phyloP scores from a whole-genome alignment of 2,329 filamentous ascomycete genomes.

The Scytalidium sp. region DNA sequence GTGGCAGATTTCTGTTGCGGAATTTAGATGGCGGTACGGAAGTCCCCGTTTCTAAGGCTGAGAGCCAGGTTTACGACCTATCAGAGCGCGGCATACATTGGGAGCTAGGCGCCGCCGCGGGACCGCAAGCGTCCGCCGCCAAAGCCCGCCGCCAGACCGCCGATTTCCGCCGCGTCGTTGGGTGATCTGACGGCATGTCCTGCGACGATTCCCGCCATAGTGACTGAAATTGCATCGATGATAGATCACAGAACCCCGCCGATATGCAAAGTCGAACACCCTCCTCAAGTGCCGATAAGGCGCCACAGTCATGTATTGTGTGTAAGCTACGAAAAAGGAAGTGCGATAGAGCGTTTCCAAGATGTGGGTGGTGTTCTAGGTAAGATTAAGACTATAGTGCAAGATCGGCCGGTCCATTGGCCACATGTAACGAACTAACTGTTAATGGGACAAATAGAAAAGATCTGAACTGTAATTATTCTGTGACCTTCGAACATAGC shows the following conservation, averaged over 20 bases:
- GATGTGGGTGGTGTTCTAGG: conserved; percentile 3
- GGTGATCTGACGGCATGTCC: not conserved
- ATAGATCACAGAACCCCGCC: not conserved
- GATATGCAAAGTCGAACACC: not conserved
- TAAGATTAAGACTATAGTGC: not conserved
- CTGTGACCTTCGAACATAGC: not conserved
- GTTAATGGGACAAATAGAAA: not conserved
- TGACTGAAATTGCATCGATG: no score
- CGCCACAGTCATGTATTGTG: conserved; percentile 2
- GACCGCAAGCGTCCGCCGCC: not conserved
- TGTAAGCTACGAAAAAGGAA: conserved; percentile 7
- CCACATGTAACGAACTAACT: not conserved
- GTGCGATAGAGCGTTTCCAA: conserved; percentile 7
- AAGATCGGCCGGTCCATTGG: not conserved
- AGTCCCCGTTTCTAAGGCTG: no score
- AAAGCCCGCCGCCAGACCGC: not conserved
- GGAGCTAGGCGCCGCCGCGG: not conserved
- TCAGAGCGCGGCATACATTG: no score
- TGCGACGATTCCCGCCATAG: not conserved
- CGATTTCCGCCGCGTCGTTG: not conserved
- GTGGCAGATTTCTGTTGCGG: no score
- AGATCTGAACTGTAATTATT: not conserved
- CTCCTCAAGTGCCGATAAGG: not conserved
- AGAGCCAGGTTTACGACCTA: no score
- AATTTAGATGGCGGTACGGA: no score